A percentile compares a stretch with the other conserved stretches of the same genome.
Conservation (phyloP, 208 protist species). For the Acanthamoeba sp. region DNA sequence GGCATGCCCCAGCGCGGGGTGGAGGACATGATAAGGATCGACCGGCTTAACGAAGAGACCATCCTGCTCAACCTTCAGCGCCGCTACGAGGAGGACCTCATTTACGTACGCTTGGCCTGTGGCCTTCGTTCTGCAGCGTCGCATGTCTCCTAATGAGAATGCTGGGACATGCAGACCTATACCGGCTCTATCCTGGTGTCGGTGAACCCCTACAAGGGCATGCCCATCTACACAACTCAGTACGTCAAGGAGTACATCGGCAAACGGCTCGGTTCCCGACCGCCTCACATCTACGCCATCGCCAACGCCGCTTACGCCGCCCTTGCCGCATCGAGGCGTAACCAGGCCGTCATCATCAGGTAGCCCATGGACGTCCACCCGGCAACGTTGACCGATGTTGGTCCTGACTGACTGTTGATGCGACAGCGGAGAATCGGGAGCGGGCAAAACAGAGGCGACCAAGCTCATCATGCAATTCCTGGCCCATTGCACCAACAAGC, state of each 20-base stretch:
- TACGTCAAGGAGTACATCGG: slow-evolving; percentile 83
- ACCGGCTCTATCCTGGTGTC: slow-evolving; percentile 69
- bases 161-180: slow-evolving; percentile 76
- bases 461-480: slow-evolving; percentile 90
- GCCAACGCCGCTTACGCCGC: slow-evolving; percentile 80
- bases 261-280: slow-evolving; percentile 68
- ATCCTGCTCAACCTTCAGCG: slow-evolving; percentile 79
- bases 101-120: slow-evolving; percentile 75
- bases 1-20: slow-evolving; percentile 61
- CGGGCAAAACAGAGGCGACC: slow-evolving; percentile 89
- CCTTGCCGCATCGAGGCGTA: slow-evolving; percentile 76
- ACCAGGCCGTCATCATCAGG: slow-evolving; percentile 84
- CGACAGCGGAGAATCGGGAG: slow-evolving; percentile 86
- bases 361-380: not conserved
- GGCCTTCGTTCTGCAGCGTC: too few species aligned
- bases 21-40: slow-evolving; percentile 81
- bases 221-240: slow-evolving; percentile 82
- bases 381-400: too few species aligned
- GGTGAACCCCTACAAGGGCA: slow-evolving; percentile 67
- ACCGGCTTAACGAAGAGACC: slow-evolving; percentile 73
- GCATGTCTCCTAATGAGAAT: not conserved
- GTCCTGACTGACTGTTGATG: not conserved
- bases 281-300: slow-evolving; percentile 84
- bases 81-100: slow-evolving; percentile 75
- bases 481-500: slow-evolving; percentile 7